A percentile compares a stretch with the other conserved stretches of the same genome.
These are phyloP conservation scores for Hypomyces perniciosus DNA, from an alignment of 2,329 filamentous ascomycete species.

Conservation along the genomic window DNA sequence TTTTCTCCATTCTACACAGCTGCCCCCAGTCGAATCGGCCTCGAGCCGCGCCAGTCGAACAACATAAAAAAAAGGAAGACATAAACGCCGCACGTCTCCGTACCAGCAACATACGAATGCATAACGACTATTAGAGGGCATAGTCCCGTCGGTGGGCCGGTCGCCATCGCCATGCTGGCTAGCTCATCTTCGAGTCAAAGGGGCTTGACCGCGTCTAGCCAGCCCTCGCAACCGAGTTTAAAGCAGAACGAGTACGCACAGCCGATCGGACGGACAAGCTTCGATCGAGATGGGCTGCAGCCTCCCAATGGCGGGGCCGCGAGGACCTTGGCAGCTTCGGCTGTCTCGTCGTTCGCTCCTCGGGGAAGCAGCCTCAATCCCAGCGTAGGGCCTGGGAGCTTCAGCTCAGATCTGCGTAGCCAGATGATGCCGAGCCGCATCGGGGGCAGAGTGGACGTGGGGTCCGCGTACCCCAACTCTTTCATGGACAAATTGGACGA, in stretches of 20 bases:
- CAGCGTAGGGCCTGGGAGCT: constrained; percentile 71
- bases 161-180: constrained; percentile 28
- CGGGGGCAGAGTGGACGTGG: constrained; percentile 31
- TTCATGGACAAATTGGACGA: constrained; percentile 57
- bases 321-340: constrained; percentile 47
- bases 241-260: constrained; percentile 26
- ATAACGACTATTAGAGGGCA: constrained; percentile 28
- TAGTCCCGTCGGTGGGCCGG: constrained; percentile 34
- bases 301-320: constrained; percentile 38
- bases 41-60: constrained; percentile 1
- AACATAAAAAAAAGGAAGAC: background rate
- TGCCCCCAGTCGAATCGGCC: constrained; percentile 2
- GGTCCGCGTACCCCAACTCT: constrained; percentile 30
- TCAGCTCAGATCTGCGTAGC: constrained; percentile 79
- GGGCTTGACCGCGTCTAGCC: constrained; percentile 26
- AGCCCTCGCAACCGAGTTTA: constrained; percentile 32
- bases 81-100: constrained; percentile 1
- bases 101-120: constrained; percentile 30
- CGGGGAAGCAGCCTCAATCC: constrained; percentile 66
- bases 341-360: constrained; percentile 54
- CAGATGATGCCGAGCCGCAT: constrained; percentile 44
- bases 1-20: background rate
- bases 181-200: constrained; percentile 27
- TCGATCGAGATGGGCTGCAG: constrained; percentile 54
- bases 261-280: constrained; percentile 36